These are phyloP conservation scores for Trichoderma gracile DNA, from an alignment of 2,329 filamentous ascomycete genomes.

Conservation along the genomic window DNA sequence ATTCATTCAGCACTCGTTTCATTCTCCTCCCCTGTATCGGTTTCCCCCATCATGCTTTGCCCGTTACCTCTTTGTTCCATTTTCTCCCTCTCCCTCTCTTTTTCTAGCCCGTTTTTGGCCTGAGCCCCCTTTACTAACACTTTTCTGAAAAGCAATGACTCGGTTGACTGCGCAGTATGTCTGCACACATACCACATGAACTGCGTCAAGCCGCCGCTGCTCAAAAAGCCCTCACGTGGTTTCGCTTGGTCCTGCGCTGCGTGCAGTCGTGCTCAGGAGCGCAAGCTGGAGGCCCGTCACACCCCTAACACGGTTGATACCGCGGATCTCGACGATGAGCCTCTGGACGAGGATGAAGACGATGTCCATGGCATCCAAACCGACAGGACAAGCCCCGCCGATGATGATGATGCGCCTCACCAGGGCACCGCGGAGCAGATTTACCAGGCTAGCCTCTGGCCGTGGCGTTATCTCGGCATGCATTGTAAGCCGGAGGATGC, in stretches of 20 bases:
- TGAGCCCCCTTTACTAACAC: conserved; percentile 13
- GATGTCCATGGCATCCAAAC: conserved; percentile 57
- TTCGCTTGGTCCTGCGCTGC: conserved; percentile 98
- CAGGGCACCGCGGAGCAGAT: conserved; percentile 80
- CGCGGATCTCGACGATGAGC: conserved; percentile 63
- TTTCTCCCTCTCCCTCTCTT: not conserved
- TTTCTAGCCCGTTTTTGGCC: not conserved
- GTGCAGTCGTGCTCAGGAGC: conserved; percentile 93
- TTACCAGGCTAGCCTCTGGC: conserved; percentile 92
- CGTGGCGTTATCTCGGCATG: conserved; percentile 91
- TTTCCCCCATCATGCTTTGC: not conserved
- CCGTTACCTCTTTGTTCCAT: not conserved
- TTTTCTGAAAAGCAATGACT: conserved; percentile 67
- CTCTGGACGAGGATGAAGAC: conserved; percentile 71
- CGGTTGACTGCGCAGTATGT: conserved; percentile 95
- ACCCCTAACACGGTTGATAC: conserved; percentile 74
- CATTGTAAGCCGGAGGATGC: conserved; percentile 96
- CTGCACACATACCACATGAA: conserved; percentile 97
- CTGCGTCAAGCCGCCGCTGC: conserved; percentile 85
- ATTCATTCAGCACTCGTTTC: not conserved
- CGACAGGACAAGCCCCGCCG: conserved; percentile 64
- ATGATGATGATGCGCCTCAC: conserved; percentile 56
- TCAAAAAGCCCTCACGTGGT: conserved; percentile 94
- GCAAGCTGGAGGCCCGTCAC: conserved; percentile 84
- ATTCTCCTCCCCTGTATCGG: not conserved